Evolutionary conservation across 1,284 basidiomycete species (phyloP), one percentile per base, ranked within the genome.

Genomic region (Sutorius eximius): DNA sequence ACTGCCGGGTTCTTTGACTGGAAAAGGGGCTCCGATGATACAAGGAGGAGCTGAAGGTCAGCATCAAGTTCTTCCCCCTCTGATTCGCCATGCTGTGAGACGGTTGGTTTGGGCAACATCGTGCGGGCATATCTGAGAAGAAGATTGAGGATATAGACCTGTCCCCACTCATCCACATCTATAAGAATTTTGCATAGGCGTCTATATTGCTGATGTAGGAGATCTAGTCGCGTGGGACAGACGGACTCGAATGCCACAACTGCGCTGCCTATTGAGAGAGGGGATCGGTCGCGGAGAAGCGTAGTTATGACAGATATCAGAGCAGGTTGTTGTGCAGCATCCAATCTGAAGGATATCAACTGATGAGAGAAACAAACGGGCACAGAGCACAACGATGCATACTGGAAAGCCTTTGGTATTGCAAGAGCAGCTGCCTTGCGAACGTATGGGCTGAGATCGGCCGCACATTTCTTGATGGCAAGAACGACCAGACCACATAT

Each of bases 121-220:
- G 81, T 82, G 48, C 94, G 77, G 1, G 86, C 89, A 69, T 99
- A 99, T 56, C 89, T 79, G 45, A 87, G 74, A 37, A 99, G 79
- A 10, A 98, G 79, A 37, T 89, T 82, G 51, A 97, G 76, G 9
- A 95, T 74, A 42, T 88, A 83, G 5, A 91, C 82, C 71, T 98
- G 97, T 0, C 93, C 93, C 96, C 96, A 99, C 69, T 97, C 95
- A 66, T 99, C 96, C 16, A 91, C 88, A 64, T 99, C 95, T 32
- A 92, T 81, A 1, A 99, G 76, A 15, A 91, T 80, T 44, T 83
- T 81, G 67, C 94, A 98, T 45, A 96, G 78, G 43, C 90, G 85
- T 29, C 95, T 82, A 66, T 91, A 99, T 66, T 96, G 91, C 24
- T 82, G 82, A 68, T 99, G 97, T 0, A 99, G 73, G 7, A 98